Evolutionary conservation across 2,329 filamentous ascomycete species (phyloP).

Genomic region (Geosmithia morbida): DNA sequence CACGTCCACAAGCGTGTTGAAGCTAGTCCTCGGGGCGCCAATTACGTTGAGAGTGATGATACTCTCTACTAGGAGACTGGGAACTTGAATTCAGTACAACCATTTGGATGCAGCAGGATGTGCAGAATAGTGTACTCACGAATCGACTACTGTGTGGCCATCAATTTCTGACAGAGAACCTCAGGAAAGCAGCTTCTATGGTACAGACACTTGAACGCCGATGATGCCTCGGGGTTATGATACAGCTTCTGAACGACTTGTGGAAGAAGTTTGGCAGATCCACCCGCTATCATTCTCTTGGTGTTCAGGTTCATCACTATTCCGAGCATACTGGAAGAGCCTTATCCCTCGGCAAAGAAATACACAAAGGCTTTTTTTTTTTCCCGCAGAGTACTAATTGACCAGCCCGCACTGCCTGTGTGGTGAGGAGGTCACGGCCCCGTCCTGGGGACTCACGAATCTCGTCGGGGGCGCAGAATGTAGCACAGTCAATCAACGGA

Average conservation of each 20-base stretch:
- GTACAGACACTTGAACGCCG: constrained; percentile 20
- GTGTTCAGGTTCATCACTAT: background rate
- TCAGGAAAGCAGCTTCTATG: constrained; percentile 22
- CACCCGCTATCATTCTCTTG: constrained; percentile 16
- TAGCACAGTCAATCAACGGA: constrained; percentile 31
- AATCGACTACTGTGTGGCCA: constrained; percentile 26
- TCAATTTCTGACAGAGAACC: constrained; percentile 12
- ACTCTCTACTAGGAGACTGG: background rate
- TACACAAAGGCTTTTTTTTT: constrained; percentile 40
- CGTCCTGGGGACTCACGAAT: constrained; percentile 14
- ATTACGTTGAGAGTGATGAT: background rate
- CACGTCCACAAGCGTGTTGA: constrained; percentile 27
- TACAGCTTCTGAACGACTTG: constrained; percentile 28
- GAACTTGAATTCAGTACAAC: background rate
- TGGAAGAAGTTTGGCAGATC: constrained; percentile 23
- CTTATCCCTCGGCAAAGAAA: constrained; percentile 22
- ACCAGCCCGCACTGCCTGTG: constrained; percentile 27
- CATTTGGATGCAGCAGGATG: constrained; percentile 8
- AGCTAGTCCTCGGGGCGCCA: background rate
- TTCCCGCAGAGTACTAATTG: constrained; percentile 38
- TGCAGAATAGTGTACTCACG: constrained; percentile 32
- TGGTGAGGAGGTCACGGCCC: constrained; percentile 28
- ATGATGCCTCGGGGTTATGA: constrained; percentile 18
- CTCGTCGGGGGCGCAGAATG: constrained; percentile 24
- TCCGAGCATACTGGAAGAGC: constrained; percentile 8